Base-by-base conservation (phyloP, 768 basidiomycete species). In the Collybia mongolica region DNA sequence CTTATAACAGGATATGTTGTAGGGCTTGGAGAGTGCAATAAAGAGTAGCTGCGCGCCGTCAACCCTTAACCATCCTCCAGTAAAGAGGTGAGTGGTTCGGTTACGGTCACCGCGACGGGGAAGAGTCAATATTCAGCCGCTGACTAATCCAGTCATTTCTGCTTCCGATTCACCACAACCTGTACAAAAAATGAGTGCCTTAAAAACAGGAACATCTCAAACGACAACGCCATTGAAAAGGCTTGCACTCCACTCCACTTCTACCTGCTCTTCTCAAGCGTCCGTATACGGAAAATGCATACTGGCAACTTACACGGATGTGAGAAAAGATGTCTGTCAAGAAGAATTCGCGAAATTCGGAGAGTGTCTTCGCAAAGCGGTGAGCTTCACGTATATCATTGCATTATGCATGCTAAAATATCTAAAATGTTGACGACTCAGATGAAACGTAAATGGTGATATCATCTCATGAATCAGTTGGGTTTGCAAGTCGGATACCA, bases 251-350 rank as follows among this genome's bases (percentile, higher is more conserved):
- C 82, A 86, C 56, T 78, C 88, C 2, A 90, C 88, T 1, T 75
- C 77, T 2, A 89, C 88, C 14, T 91, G 90, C 59, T 72, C 86
- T 7, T 54, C 74, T 6, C 80, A 93, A 62, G 93, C 94, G 22
- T 66, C 81, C 3, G 74, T 69, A 5, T 99, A 99, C 64, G 96
- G 93, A 19, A 87, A 87, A 72, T 99, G 96, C 68, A 84, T 98
- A 40, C 72, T 88, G 23, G 79, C 82, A 1, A 81, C 81, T 3
- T 96, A 97, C 66, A 82, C 82, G 23, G 96, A 98, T 54, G 86
- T 93, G 5, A 81, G 73, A 52, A 88, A 88, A 65, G 90, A 91
- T 58, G 80, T 83, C 58, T 99, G 96, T 71, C 81, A 81, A 44
- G 78, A 80, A 2, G 93, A 98, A 67, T 98, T 97, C 54, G 74